Evolutionary conservation across 306 rosid genomes (phyloP), one percentile per base, ranked within the genome.

Genomic region (Prosopis cineraria): DNA sequence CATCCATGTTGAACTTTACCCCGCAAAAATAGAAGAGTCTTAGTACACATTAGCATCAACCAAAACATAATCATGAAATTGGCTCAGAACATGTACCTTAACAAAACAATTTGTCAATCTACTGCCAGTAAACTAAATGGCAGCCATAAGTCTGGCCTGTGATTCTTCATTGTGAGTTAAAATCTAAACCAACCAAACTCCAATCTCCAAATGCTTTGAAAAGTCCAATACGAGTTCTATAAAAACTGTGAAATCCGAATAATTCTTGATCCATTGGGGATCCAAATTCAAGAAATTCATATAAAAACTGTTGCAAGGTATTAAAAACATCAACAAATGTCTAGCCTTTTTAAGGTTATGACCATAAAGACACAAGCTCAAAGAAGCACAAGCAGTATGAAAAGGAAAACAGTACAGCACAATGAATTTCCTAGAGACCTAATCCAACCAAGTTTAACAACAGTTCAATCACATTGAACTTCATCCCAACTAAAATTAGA

Each of bases 11-110:
- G 67, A 56, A 48, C 14, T 36, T 22, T 34, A 45, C 33, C 33
- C 14, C 67, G 3, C 65, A n/a, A 44, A 68, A 41, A n/a, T 14
- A 44, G 8, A 74, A 20, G 41, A 74, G 6, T 36, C 40, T 41
- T 6, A 29, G 39, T 30, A 60, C 20, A 22, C 36, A 65, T 11
- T 44, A 1, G 30, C 33, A 40, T 29, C 14, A 43, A 37, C 6
- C 60, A 19, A 0, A 5, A 59, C 20, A 70, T 43, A 48, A 45
- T 4, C 69, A 14, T 37, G 53, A 56, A 45, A 80, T 83, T 87
- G 88, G 97, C 97, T 90, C 91, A 88, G 85, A 70, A 72, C 67
- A 79, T 55, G 80, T 85, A 91, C 96, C 88, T 90, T 86, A 74
- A 87, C 7, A 74, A 87, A 73, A 63, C 80, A 56, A 36, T 3